Evolutionary conservation across 129 eudicot genomes (phyloP).

Genomic region (Silybum marianum): DNA sequence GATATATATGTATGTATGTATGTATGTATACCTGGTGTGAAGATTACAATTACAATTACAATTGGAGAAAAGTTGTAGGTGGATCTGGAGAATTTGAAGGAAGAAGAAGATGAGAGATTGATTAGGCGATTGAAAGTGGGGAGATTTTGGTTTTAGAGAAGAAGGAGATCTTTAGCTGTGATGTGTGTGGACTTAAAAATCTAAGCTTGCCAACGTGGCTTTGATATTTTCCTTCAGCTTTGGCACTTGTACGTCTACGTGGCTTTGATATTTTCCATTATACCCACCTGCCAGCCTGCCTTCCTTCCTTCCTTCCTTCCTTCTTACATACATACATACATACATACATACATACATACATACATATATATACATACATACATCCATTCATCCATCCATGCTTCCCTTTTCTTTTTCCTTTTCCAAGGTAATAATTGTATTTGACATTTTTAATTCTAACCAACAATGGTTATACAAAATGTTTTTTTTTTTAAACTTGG

Average conservation of each 20-base stretch:
- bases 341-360: not conserved
- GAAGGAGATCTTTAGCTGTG: conserved; percentile 83
- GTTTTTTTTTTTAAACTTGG: too few relatives aligned
- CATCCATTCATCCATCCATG: not conserved
- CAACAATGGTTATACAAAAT: not conserved
- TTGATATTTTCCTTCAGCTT: conserved; percentile 72
- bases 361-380: not conserved
- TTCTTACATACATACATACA: conserved; percentile 2
- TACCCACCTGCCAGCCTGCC: conserved; percentile 45
- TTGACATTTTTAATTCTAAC: not conserved
- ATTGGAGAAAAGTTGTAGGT: not conserved
- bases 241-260: not conserved
- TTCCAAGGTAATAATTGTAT: not conserved
- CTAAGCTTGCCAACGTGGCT: conserved; percentile 69
- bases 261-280: not conserved
- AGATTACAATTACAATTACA: not conserved
- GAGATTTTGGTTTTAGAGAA: conserved; percentile 29
- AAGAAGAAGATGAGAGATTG: not conserved
- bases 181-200: conserved; percentile 50
- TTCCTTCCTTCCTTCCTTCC: not conserved
- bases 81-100: conserved; percentile 20
- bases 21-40: conserved; percentile 5
- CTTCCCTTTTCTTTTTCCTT: not conserved
- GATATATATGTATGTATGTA: not conserved
- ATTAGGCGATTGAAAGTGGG: conserved; percentile 5